Percentiles rank a stretch among this genome's conserved stretches.
Conservation (phyloP, 495 filamentous ascomycete species). For the Talaromyces adpressus region DNA sequence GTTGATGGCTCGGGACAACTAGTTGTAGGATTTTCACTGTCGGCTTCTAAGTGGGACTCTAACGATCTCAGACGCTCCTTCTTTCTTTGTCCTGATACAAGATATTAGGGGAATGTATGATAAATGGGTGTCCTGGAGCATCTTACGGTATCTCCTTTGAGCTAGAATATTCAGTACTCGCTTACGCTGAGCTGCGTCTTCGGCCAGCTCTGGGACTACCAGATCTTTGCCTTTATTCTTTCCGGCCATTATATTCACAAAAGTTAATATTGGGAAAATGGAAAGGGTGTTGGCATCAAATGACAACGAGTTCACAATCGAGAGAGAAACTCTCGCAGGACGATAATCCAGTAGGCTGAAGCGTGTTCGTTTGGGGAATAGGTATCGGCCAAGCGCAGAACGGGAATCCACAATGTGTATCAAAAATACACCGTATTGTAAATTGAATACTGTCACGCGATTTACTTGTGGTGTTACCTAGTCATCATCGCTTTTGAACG, state of each 20-base stretch:
- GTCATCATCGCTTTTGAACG: too few relatives aligned
- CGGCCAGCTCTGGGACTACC: constrained; percentile 13
- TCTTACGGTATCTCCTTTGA: constrained; percentile 40
- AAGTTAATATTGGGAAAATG: too few relatives aligned
- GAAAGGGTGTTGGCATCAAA: too few relatives aligned
- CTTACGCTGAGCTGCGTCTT: constrained; percentile 38
- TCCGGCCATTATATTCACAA: constrained; percentile 1
- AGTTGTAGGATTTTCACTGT: not conserved
- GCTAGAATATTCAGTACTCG: constrained; percentile 42
- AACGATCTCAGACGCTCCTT: constrained; percentile 14
- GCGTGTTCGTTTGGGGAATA: too few relatives aligned
- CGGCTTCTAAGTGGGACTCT: constrained; percentile 5
- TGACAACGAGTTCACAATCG: too few relatives aligned
- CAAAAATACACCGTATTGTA: too few relatives aligned
- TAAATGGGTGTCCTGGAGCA: not conserved
- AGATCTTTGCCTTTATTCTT: constrained; percentile 8
- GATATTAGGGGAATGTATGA: not conserved
- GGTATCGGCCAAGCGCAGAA: too few relatives aligned
- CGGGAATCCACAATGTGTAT: too few relatives aligned
- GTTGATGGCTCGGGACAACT: not conserved
- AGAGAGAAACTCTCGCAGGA: too few relatives aligned
- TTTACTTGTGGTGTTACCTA: too few relatives aligned
- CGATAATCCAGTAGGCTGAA: too few relatives aligned
- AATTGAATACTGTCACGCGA: too few relatives aligned
- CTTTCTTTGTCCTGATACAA: constrained; percentile 11